These are phyloP conservation scores for Rossbeevera mucosa DNA, from an alignment of 768 basidiomycete species.

Conservation along the genomic window DNA sequence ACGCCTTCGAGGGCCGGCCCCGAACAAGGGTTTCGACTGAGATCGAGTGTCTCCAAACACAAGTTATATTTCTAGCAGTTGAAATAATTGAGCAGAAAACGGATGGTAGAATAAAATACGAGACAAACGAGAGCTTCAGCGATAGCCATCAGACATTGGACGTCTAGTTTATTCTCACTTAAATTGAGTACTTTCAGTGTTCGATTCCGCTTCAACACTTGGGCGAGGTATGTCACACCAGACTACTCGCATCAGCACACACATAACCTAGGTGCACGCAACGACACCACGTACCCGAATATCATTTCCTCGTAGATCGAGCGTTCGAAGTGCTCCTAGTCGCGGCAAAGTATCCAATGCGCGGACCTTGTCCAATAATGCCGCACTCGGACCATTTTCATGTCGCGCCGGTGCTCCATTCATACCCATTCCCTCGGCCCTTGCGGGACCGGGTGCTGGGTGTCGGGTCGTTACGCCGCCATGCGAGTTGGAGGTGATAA, in stretches of 20 bases:
- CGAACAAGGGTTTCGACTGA: conserved; percentile 90
- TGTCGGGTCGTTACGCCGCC: conserved; percentile 50
- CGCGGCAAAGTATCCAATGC: conserved; percentile 86
- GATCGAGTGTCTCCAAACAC: conserved; percentile 87
- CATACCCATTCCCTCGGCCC: not conserved
- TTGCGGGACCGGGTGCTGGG: conserved; percentile 11
- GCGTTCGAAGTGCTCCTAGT: conserved; percentile 77
- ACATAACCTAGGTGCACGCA: not conserved
- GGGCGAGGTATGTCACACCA: conserved; percentile 87
- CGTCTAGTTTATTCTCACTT: conserved; percentile 91
- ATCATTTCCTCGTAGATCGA: conserved; percentile 84
- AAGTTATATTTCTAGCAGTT: conserved; percentile 83
- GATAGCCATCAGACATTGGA: conserved; percentile 68
- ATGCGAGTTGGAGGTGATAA: conserved; percentile 63
- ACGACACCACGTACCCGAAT: conserved; percentile 58
- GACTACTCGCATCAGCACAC: conserved; percentile 31
- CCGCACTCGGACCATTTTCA: conserved; percentile 22
- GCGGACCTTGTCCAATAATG: conserved; percentile 81
- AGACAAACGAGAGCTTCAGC: conserved; percentile 87
- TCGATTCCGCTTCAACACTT: conserved; percentile 93
- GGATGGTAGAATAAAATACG: not conserved
- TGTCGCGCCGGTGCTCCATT: conserved; percentile 39
- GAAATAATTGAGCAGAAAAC: not conserved
- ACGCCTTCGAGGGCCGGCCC: conserved; percentile 91
- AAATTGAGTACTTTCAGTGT: conserved; percentile 93